Evolutionary conservation across 345 rosid species (phyloP).

Genomic region (Bruguiera sexangula): DNA sequence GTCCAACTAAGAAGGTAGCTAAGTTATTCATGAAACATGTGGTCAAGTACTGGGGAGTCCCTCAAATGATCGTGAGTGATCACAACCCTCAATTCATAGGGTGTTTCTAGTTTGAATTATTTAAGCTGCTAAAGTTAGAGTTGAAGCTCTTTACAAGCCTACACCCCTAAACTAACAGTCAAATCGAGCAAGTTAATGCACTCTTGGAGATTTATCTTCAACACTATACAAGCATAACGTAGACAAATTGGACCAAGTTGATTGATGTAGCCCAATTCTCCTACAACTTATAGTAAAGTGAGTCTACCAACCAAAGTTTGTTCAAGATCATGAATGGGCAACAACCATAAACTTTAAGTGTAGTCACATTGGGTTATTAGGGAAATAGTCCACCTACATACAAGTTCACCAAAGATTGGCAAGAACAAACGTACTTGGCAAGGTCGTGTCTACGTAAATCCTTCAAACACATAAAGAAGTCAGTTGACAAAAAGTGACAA

Average conservation of each 20-base stretch:
- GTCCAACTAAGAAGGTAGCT: too few relatives aligned
- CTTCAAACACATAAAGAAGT: neutral
- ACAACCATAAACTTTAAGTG: neutral
- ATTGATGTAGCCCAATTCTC: neutral
- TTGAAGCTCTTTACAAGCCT: too few relatives aligned
- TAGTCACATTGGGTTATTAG: neutral
- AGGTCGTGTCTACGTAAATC: neutral
- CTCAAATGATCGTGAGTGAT: too few relatives aligned
- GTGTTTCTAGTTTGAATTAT: too few relatives aligned
- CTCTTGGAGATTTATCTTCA: too few relatives aligned
- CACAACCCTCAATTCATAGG: too few relatives aligned
- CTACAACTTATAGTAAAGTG: neutral
- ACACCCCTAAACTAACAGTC: too few relatives aligned
- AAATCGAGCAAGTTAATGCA: too few relatives aligned
- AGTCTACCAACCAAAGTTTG: neutral
- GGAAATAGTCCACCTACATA: neutral
- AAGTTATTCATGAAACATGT: too few relatives aligned
- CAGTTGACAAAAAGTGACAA: rapidly evolving
- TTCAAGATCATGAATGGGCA: neutral
- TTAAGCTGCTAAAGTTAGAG: too few relatives aligned
- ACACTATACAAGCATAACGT: neutral
- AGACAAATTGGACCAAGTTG: neutral
- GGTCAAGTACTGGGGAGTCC: too few relatives aligned
- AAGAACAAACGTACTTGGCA: neutral
- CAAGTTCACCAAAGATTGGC: neutral